Conservation (phyloP, 805 yeast species). For the Hemisphaericaspora nanyangensis region DNA sequence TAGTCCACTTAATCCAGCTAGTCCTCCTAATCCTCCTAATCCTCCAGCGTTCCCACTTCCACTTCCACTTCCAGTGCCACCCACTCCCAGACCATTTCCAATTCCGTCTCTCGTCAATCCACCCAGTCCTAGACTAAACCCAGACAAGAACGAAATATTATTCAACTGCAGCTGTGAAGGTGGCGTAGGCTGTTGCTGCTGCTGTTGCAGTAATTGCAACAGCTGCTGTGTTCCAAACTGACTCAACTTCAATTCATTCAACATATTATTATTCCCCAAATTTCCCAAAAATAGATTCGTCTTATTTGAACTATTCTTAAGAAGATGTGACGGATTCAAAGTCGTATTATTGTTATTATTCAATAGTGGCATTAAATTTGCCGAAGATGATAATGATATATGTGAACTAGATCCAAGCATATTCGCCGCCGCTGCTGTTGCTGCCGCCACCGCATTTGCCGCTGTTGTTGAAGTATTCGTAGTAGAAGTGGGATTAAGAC, state of each 20-base stretch:
- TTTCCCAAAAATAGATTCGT: neutral
- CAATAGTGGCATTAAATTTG: neutral
- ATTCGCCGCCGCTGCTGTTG: neutral
- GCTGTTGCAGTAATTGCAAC: no score
- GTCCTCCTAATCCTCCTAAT: no score
- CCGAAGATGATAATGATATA: neutral
- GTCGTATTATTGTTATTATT: neutral
- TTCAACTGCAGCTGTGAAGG: neutral
- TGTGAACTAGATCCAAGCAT: neutral
- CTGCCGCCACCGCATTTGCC: neutral
- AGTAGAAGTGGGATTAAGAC: no score
- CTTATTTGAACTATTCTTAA: neutral
- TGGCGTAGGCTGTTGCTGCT: neutral
- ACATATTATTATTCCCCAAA: neutral
- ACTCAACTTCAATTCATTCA: slow-evolving; percentile 1
- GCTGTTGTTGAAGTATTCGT: neutral
- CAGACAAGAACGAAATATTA: neutral
- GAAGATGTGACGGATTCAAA: slow-evolving; percentile 2
- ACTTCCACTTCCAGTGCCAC: no score
- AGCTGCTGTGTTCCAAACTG: slow-evolving; percentile 2
- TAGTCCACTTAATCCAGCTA: no score
- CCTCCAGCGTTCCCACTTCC: no score
- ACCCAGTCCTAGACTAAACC: neutral
- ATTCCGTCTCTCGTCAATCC: no score
- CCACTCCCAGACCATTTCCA: no score